A percentile compares a stretch with the other conserved stretches of the same genome.
Evolutionary conservation across 2,329 filamentous ascomycete species (phyloP).

Genomic region (Thelonectria rubi): DNA sequence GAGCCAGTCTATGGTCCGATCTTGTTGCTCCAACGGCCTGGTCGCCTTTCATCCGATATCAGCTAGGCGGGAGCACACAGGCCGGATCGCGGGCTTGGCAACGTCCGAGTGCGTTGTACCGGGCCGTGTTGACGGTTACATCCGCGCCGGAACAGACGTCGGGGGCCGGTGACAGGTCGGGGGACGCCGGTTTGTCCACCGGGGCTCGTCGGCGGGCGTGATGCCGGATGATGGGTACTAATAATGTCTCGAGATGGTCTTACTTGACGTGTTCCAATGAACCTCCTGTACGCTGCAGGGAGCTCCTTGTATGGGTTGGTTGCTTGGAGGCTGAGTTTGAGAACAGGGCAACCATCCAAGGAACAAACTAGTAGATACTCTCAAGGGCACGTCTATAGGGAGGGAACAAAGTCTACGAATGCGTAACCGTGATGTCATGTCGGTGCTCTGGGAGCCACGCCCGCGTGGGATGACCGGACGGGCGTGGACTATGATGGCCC

Average conservation of each 20-base stretch:
- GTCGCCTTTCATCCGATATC: constrained; percentile 50
- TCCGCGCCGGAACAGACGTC: constrained; percentile 57
- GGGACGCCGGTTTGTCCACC: constrained; percentile 87
- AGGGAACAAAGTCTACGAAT: no score
- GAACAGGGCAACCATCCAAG: no score
- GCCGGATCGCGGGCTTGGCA: constrained; percentile 86
- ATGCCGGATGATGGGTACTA: constrained; percentile 89
- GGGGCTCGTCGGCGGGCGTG: constrained; percentile 75
- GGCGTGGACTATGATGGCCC: constrained; percentile 66
- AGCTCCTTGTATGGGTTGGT: no score
- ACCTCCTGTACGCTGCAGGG: no score
- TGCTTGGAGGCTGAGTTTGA: no score
- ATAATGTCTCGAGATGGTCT: no score
- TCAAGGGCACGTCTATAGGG: no score
- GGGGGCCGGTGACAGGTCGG: constrained; percentile 74
- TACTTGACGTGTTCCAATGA: no score
- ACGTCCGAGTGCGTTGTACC: constrained; percentile 90
- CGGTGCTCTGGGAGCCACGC: constrained; percentile 62
- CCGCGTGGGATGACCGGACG: constrained; percentile 53
- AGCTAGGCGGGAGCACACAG: constrained; percentile 73
- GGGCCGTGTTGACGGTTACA: constrained; percentile 65
- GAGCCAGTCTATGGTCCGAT: constrained; percentile 41
- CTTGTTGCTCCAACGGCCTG: constrained; percentile 67
- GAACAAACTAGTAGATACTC: no score
- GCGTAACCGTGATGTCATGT: constrained; percentile 65